A percentile compares a stretch with the other conserved stretches of the same genome.
These are phyloP conservation scores for Omphalotus guepiniiformis DNA, from an alignment of 768 basidiomycete genomes.

Conservation along the genomic window DNA sequence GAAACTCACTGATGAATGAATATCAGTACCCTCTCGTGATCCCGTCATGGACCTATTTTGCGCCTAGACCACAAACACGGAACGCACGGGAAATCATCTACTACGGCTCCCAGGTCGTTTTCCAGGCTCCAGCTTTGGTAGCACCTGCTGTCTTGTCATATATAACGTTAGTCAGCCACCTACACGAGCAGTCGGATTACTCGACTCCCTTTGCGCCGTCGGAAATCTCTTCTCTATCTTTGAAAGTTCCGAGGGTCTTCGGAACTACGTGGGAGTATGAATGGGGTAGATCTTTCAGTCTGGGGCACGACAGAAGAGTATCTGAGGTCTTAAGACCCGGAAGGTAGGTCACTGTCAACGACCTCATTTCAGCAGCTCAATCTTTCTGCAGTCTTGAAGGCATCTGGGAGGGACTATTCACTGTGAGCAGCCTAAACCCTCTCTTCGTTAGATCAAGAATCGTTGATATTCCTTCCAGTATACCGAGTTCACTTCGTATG, in stretches of 20 bases:
- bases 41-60: constrained; percentile 56
- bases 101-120: constrained; percentile 46
- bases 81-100: constrained; percentile 16
- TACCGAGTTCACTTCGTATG: constrained; percentile 82
- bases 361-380: constrained; percentile 2
- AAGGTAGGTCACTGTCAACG: constrained; percentile 30
- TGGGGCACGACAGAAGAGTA: constrained; percentile 29
- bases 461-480: constrained; percentile 42
- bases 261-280: constrained; percentile 67
- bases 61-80: constrained; percentile 36
- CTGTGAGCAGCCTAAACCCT: constrained; percentile 37
- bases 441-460: not conserved
- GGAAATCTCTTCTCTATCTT: constrained; percentile 9
- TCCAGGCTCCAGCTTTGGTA: constrained; percentile 59
- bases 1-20: constrained; percentile 6
- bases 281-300: constrained; percentile 54
- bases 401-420: constrained; percentile 77
- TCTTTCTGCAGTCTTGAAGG: constrained; percentile 53
- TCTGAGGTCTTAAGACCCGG: constrained; percentile 55
- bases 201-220: constrained; percentile 31
- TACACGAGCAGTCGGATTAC: constrained; percentile 23
- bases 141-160: constrained; percentile 71
- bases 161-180: constrained; percentile 47
- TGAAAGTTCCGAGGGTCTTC: constrained; percentile 17
- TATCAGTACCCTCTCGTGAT: constrained; percentile 57